A percentile compares a stretch with the other conserved stretches of the same genome.
Evolutionary conservation across 805 yeast species (phyloP).

Genomic region (Ogataea ramenticola): DNA sequence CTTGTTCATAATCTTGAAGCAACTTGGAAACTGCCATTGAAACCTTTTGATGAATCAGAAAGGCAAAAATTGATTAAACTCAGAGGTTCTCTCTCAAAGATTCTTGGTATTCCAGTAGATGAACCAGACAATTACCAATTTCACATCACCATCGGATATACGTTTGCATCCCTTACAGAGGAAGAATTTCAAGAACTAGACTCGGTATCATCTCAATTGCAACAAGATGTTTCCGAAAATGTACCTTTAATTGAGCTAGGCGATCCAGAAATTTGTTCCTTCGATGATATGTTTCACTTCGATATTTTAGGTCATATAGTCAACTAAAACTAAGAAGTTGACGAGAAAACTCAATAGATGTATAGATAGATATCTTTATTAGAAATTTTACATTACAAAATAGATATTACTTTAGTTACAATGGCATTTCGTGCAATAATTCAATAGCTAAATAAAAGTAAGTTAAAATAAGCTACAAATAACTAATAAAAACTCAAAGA

Average conservation of each 20-base stretch:
- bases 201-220: constrained; percentile 5
- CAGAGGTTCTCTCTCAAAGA: constrained; percentile 7
- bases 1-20: constrained; percentile 9
- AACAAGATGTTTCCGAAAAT: constrained; percentile 1
- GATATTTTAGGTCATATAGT: constrained; percentile 3
- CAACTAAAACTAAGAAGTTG: too few species aligned
- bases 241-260: constrained; percentile 7
- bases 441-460: too few species aligned
- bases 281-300: constrained; percentile 14
- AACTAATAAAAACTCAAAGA: not conserved
- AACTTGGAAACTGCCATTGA: constrained; percentile 12
- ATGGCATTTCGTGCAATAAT: too few species aligned
- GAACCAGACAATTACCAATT: constrained; percentile 5
- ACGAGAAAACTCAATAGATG: too few species aligned
- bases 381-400: too few species aligned
- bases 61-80: constrained; percentile 4
- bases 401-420: too few species aligned
- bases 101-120: constrained; percentile 4
- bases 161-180: constrained; percentile 8
- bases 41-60: constrained; percentile 8
- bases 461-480: too few species aligned
- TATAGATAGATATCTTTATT: too few species aligned
- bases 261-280: constrained; percentile 11
- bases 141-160: constrained; percentile 13
- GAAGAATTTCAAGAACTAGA: constrained; percentile 10